Evolutionary conservation across 805 yeast species (phyloP).

Genomic region (Metschnikowia picachoensis): DNA sequence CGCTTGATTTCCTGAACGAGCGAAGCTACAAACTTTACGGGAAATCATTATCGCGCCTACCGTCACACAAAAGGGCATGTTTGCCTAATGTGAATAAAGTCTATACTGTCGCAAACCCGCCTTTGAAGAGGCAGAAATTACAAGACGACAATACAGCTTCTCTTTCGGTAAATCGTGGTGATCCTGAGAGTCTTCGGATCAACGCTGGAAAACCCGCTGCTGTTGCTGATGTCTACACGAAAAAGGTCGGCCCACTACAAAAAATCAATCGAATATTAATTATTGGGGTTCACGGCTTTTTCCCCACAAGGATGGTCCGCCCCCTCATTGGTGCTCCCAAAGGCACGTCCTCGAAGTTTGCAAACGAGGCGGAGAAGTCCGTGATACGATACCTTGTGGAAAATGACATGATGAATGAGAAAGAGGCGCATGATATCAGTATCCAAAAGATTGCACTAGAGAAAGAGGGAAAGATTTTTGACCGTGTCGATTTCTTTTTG

Average conservation of each 20-base stretch:
- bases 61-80: constrained; percentile 36
- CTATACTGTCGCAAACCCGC: constrained; percentile 18
- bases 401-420: constrained; percentile 32
- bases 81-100: constrained; percentile 24
- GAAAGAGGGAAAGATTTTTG: constrained; percentile 86
- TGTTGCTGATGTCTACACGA: constrained; percentile 23
- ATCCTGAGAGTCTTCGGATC: constrained; percentile 39
- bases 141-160: too few relatives aligned
- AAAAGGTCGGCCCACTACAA: constrained; percentile 27
- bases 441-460: constrained; percentile 93
- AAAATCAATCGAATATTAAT: constrained; percentile 61
- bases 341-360: constrained; percentile 89
- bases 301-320: constrained; percentile 81
- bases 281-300: constrained; percentile 94
- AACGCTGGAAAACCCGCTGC: constrained; percentile 18
- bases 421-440: constrained; percentile 33
- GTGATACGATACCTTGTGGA: constrained; percentile 58
- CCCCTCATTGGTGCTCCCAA: constrained; percentile 93
- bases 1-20: constrained; percentile 22
- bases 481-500: constrained; percentile 78
- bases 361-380: constrained; percentile 81
- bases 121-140: constrained; percentile 15
- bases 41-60: constrained; percentile 32
- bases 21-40: constrained; percentile 41
- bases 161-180: constrained; percentile 38